Conservation (phyloP, 2,329 filamentous ascomycete genomes). For the Epicoccum nigrum region DNA sequence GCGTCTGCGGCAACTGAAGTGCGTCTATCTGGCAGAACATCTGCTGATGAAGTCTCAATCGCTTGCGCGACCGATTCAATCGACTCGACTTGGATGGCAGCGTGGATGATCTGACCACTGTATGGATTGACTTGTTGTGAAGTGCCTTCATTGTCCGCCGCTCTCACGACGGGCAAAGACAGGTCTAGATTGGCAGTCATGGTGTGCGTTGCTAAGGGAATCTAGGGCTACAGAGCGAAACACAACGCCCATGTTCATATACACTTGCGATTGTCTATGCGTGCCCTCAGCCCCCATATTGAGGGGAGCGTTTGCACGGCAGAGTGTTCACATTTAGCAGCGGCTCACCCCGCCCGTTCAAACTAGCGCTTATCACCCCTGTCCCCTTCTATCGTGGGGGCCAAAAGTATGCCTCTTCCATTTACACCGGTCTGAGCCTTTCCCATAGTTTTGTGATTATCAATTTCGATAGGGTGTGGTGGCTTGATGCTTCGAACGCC, state of each 20-base stretch:
- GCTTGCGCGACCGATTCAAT: constrained; percentile 25
- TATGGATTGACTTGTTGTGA: constrained; percentile 22
- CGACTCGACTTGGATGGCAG: constrained; percentile 32
- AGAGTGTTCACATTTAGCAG: constrained; percentile 15
- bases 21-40: constrained; percentile 9
- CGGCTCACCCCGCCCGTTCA: constrained; percentile 14
- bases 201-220: constrained; percentile 5
- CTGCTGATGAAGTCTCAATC: not conserved
- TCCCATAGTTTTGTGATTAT: not conserved
- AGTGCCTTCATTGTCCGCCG: constrained; percentile 25
- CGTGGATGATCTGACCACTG: constrained; percentile 25
- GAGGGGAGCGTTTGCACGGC: constrained; percentile 3
- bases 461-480: not conserved
- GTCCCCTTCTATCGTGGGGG: constrained; percentile 23
- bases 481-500: not conserved
- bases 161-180: constrained; percentile 15
- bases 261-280: constrained; percentile 18
- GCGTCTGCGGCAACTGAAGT: constrained; percentile 19
- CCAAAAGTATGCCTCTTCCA: constrained; percentile 19
- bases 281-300: constrained; percentile 38
- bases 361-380: not conserved
- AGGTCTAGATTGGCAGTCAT: constrained; percentile 21
- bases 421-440: not conserved
- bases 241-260: constrained; percentile 12
- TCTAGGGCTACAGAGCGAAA: constrained; percentile 27